Evolutionary conservation across 139 green algal genomes (phyloP), one percentile per base, ranked within the genome.

Genomic region (Tetratostichococcus sp.): DNA sequence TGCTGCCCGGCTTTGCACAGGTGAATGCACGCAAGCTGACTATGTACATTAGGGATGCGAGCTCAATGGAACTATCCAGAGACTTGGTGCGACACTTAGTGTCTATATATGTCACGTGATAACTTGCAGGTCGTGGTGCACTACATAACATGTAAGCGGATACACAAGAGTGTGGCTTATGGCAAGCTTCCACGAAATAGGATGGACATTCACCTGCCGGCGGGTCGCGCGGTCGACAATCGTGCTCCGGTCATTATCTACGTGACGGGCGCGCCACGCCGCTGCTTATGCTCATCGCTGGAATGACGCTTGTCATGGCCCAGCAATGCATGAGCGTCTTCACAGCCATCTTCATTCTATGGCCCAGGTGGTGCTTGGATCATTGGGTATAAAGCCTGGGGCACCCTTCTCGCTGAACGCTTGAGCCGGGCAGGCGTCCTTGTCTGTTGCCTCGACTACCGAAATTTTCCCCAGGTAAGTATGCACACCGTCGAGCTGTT

Each of bases 371-470:
- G 94, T 4, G 92, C 92, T 1, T 98, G 94, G 92, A 96, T 89
- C 1, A 97, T 98, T 42, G 94, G 94, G 23, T 97, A 98, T 88
- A 96, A 96, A 83, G 94, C 90, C 0, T 98, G 94, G 94, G 94
- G 94, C 22, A 89, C 94, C 16, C 81, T 98, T 39, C 86, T 98
- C 43, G 94, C 77, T 1, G 74, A 87, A 68, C 80, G 91, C 39
- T 83, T 98, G 17, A 91, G 86, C 68, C 80, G 96, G 71, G 70
- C 84, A 8, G 94, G 94, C 21, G 86, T 95, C 33, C 70, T 98
- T 25, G 93, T 97, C 33, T 88, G 82, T 1, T 97, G 87, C 76
- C 80, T 98, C 19, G 94, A 98, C 83, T 98, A 98, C 85, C 75
- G 93, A 16, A 98, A 98, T 80, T 98, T 97, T 66, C 93, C 93